phyloP scores from a whole-genome alignment of 768 basidiomycete genomes.

The Russula compacta region DNA sequence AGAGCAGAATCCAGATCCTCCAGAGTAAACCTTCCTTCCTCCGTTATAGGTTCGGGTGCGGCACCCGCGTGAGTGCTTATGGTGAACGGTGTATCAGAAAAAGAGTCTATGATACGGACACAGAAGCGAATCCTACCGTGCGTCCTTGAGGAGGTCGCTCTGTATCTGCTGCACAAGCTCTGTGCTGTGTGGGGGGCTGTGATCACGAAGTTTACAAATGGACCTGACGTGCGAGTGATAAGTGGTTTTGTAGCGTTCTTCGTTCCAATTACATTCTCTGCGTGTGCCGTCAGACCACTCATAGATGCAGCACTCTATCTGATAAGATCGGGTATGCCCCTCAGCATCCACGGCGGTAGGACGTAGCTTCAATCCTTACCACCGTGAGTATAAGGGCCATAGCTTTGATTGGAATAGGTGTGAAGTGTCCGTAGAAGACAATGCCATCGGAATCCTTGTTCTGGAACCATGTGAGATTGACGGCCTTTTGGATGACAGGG shows the following conservation, averaged over 20 bases:
- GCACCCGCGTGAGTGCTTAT: background rate
- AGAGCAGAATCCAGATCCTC: background rate
- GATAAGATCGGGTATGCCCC: background rate
- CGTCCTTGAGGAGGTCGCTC: background rate
- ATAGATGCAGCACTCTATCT: slow-evolving; percentile 10
- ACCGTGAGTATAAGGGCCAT: slow-evolving; percentile 1
- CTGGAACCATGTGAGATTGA: slow-evolving; percentile 10
- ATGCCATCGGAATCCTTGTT: background rate
- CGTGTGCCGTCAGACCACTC: slow-evolving; percentile 4
- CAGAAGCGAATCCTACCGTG: background rate
- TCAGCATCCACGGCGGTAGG: background rate
- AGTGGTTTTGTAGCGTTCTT: background rate
- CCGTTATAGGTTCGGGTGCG: background rate
- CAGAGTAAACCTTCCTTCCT: background rate
- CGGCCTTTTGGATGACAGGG: slow-evolving; percentile 1
- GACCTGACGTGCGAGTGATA: background rate
- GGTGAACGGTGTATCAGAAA: background rate
- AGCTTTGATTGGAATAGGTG: background rate
- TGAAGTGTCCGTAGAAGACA: background rate
- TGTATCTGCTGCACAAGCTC: background rate
- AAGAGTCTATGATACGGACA: background rate
- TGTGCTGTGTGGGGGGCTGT: background rate
- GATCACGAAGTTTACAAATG: background rate
- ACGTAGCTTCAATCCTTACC: background rate
- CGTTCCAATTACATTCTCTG: background rate